A percentile compares a stretch with the other conserved stretches of the same genome.
Evolutionary conservation across 176 grass and related monocot genomes (phyloP).

Genomic region (Tillandsia leiboldiana): DNA sequence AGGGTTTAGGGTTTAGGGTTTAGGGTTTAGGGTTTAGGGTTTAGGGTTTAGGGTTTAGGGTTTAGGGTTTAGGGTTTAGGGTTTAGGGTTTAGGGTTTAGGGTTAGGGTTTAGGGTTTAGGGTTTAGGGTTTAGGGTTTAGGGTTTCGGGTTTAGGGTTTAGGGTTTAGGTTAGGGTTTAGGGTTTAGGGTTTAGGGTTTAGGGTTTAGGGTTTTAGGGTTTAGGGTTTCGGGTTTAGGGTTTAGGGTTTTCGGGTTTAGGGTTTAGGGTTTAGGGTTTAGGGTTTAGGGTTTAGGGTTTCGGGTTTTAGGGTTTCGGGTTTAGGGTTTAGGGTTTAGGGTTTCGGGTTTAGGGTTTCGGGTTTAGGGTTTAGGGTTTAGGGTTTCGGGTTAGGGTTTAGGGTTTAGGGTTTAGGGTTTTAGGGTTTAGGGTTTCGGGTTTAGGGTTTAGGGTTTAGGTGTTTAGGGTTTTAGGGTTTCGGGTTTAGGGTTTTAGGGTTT

Average conservation of each 20-base stretch:
- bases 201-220: slow-evolving; percentile 6
- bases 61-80: not conserved
- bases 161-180: no score
- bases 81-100: not conserved
- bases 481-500: not conserved
- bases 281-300: not conserved
- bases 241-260: no score
- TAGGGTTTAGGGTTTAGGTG: not conserved
- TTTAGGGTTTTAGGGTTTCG: no score
- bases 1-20: not conserved
- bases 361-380: not conserved
- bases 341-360: not conserved
- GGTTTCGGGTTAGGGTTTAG: not conserved
- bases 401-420: not conserved
- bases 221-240: not conserved
- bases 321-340: slow-evolving; percentile 6
- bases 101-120: slow-evolving; percentile 6
- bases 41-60: not conserved
- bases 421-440: not conserved
- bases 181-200: not conserved
- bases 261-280: slow-evolving; percentile 9
- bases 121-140: not conserved
- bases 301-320: not conserved
- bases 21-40: not conserved
- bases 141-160: not conserved